Evolutionary conservation across 2,329 filamentous ascomycete species (phyloP).

Genomic region (Colletotrichum musae): DNA sequence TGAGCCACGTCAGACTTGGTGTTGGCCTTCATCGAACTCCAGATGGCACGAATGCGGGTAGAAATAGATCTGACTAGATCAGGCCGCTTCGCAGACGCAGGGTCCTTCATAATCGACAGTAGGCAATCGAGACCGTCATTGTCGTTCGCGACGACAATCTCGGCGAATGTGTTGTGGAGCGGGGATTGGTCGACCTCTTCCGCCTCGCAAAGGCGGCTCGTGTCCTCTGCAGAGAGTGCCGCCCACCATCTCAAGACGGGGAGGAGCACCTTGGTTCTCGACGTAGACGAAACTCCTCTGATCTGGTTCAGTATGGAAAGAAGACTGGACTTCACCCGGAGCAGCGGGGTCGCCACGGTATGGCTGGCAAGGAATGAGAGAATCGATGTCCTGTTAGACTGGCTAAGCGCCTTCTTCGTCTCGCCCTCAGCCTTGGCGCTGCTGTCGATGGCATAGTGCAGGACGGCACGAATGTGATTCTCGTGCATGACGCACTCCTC

Average conservation of each 20-base stretch:
- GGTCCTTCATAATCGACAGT: conserved; percentile 62
- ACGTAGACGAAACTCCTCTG: conserved; percentile 77
- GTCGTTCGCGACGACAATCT: conserved; percentile 69
- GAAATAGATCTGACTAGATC: conserved; percentile 78
- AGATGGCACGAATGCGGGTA: conserved; percentile 77
- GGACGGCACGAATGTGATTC: conserved; percentile 75
- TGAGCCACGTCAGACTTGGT: conserved; percentile 72
- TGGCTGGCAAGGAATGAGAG: conserved; percentile 83
- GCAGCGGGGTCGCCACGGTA: conserved; percentile 75
- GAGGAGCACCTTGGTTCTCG: conserved; percentile 82
- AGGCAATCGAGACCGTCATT: conserved; percentile 65
- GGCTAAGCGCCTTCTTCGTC: conserved; percentile 68
- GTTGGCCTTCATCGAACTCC: conserved; percentile 78
- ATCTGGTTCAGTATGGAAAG: conserved; percentile 81
- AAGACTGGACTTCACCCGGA: conserved; percentile 78
- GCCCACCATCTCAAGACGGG: conserved; percentile 81
- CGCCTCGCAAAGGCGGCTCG: conserved; percentile 56
- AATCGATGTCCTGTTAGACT: conserved; percentile 75
- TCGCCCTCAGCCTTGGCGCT: conserved; percentile 53
- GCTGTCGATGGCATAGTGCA: conserved; percentile 74
- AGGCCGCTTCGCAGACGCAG: conserved; percentile 55
- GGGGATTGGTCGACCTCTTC: conserved; percentile 59
- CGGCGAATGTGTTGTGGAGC: conserved; percentile 62
- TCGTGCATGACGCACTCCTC: conserved; percentile 91
- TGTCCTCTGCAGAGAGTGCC: conserved; percentile 65